Evolutionary conservation across 2,329 filamentous ascomycete genomes (phyloP).

Genomic region (Hypoxylon sp.): DNA sequence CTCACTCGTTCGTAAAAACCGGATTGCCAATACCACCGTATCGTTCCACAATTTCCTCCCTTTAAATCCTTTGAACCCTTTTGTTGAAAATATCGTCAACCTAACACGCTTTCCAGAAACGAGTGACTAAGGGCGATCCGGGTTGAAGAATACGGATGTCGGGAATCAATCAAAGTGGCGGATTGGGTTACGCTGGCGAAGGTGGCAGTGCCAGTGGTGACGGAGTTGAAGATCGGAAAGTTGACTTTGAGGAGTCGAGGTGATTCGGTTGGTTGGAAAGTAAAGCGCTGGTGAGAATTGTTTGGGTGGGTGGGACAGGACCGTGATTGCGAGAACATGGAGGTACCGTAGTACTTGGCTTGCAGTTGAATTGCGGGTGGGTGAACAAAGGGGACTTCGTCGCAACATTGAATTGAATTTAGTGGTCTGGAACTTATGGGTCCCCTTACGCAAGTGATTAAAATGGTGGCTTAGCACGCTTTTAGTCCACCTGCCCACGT

Average conservation of each 20-base stretch:
- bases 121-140: constrained; percentile 46
- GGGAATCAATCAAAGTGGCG: constrained; percentile 33
- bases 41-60: constrained; percentile 30
- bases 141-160: constrained; percentile 7
- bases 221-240: constrained; percentile 43
- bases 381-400: constrained; percentile 28
- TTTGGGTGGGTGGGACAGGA: constrained; percentile 40
- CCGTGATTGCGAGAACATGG: constrained; percentile 35
- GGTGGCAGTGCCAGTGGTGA: constrained; percentile 34
- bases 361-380: constrained; percentile 20
- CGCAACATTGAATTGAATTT: constrained; percentile 18
- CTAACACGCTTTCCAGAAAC: constrained; percentile 49
- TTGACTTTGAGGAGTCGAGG: constrained; percentile 32
- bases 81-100: constrained; percentile 28
- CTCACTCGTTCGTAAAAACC: constrained; percentile 16
- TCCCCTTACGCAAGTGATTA: constrained; percentile 26
- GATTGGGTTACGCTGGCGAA: constrained; percentile 34
- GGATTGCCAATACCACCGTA: constrained; percentile 20
- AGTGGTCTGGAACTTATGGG: constrained; percentile 33
- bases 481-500: constrained; percentile 27
- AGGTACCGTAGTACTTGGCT: constrained; percentile 9
- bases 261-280: constrained; percentile 37
- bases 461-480: constrained; percentile 42
- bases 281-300: constrained; percentile 30
- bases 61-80: constrained; percentile 11